Evolutionary conservation across 495 filamentous ascomycete species (phyloP), one percentile per base, ranked within the genome.

Genomic region (Xeromyces bisporus): DNA sequence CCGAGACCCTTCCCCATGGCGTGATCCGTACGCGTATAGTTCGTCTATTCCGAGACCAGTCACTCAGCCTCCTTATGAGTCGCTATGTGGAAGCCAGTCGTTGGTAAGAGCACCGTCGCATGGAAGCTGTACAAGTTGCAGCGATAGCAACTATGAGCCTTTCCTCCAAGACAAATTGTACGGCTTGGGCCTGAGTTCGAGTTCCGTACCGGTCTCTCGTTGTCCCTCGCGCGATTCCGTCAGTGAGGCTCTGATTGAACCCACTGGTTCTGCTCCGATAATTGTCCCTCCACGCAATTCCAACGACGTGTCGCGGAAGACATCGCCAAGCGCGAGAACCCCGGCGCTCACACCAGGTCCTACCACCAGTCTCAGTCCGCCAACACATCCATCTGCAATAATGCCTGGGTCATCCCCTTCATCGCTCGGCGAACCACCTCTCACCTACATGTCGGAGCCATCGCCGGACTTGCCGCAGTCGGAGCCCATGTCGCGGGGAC

Each of bases 341-440:
- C 29, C 36, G 11, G 35, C 27, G 5, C 9, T 28, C 11, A 25
- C 34, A 12, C 30, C 26, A 8, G 32, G 37, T n/a, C 24, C 42
- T 1, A 24, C 31, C 2, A 27, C 27, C 10, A 32, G 25, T 12
- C 10, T 43, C 2, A 36, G 14, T 16, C 25, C 44, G 0, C 32
- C 47, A 1, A 28, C 38, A 3, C 56, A 62, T 28, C 59, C 57
- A 10, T 60, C 59, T 12, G 58, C 54, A 0, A 48, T 62, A 15
- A 51, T 62, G 52, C 57, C 59, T 0, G 51, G 54, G 0, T 28
- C 45, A 9, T 40, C 51, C 0, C 48, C 56, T 3, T 42, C 47
- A 2, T 41, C 46, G 8, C n/a, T n/a, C n/a, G n/a, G n/a, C n/a
- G n/a, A n/a, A n/a, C n/a, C n/a, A n/a, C n/a, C n/a, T n/a, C n/a